Conservation (phyloP, 1,284 basidiomycete genomes). For the Ustilago xerochloae region DNA sequence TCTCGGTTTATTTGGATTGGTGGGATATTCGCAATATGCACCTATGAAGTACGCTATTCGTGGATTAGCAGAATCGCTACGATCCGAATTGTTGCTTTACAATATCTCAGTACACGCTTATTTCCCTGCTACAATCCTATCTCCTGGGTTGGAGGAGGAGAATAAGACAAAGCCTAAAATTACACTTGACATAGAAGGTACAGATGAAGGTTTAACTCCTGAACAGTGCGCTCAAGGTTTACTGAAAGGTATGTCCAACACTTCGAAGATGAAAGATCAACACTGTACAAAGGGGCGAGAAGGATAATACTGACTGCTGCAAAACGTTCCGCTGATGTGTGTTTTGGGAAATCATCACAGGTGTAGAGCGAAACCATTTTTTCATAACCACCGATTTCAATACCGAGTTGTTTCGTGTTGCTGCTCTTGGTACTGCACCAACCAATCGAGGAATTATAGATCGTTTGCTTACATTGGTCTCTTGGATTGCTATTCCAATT, state of each 20-base stretch:
- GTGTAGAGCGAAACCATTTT: slow-evolving; percentile 53
- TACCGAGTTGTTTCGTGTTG: slow-evolving; percentile 56
- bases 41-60: slow-evolving; percentile 90
- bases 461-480: slow-evolving; percentile 34
- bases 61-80: slow-evolving; percentile 86
- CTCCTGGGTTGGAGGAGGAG: slow-evolving; percentile 83
- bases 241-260: slow-evolving; percentile 74
- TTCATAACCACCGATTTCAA: slow-evolving; percentile 64
- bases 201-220: slow-evolving; percentile 77
- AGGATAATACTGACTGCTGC: no score
- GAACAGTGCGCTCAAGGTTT: slow-evolving; percentile 77
- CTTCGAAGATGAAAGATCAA: no score
- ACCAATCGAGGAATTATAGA: slow-evolving; percentile 54
- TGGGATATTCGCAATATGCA: slow-evolving; percentile 86
- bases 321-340: no score
- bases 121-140: slow-evolving; percentile 86
- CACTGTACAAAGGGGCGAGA: no score
- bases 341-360: slow-evolving; percentile 10
- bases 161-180: slow-evolving; percentile 84
- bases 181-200: slow-evolving; percentile 82
- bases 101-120: slow-evolving; percentile 84
- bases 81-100: slow-evolving; percentile 83
- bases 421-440: slow-evolving; percentile 55
- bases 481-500: slow-evolving; percentile 51
- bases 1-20: slow-evolving; percentile 82